Evolutionary conservation across 2,329 filamentous ascomycete species (phyloP), one percentile per base, ranked within the genome.

Genomic region (Cadophora malorum): DNA sequence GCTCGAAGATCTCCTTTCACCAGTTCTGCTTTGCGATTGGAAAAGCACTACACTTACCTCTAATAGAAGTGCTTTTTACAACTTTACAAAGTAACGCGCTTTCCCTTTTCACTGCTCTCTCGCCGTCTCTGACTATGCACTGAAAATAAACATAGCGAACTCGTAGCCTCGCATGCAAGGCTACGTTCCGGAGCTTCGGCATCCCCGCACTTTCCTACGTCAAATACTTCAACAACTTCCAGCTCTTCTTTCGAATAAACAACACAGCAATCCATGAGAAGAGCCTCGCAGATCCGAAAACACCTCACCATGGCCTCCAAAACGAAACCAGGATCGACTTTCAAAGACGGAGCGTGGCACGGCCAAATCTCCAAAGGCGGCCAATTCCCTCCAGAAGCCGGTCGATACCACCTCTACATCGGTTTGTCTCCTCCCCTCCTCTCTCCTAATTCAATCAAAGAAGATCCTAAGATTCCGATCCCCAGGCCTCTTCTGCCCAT

Each of bases 391-490:
- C 75, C 88, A 84, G 94, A 97, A 81, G 92, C 93, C 81, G 92
- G 86, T 63, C 87, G 96, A 66, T 98, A 98, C 79, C 95, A 98
- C 80, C 87, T 99, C 74, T 98, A 91, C 78, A 90, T 90, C 4
- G 94, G 90, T 89, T 8, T 90, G 88, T 79, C 23, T 16, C 55
- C 31, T 14, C 12, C 35, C 56, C 14, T 12, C 14, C 41, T 9
- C 35, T 10, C 35, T 14, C 35, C 35, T 38, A 9, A 4, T 14
- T 38, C 35, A 38, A 2, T 14, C 9, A 45, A 45, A 45, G 14
- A 23, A 19, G n/a, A 35, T 28, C 50, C 60, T 21, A 64, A 61
- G 16, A 58, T n/a, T 28, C 28, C 6, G 19, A 21, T 19, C 7
- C 2, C 6, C 45, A 82, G 85, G 87, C 23, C 82, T 89, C 33